A percentile compares a stretch with the other conserved stretches of the same genome.
Conservation (phyloP, 805 yeast species). For the Sungouiella thailandica region DNA sequence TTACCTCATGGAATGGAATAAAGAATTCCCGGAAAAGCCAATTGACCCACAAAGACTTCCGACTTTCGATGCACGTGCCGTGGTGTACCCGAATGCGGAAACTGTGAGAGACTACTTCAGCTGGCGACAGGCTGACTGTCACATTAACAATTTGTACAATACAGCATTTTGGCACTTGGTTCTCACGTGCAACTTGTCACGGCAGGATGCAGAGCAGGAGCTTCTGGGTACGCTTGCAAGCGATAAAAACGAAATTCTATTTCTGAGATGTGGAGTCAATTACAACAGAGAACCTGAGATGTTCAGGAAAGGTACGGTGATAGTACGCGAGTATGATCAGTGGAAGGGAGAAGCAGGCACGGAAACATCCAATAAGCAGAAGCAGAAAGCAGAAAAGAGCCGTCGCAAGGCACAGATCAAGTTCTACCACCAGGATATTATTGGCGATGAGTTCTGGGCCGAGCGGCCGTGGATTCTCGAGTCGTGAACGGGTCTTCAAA, state of each 20-base stretch:
- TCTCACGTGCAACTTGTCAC: slow-evolving; percentile 57
- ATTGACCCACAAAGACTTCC: slow-evolving; percentile 59
- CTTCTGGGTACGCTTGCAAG: slow-evolving; percentile 73
- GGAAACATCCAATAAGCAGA: slow-evolving; percentile 38
- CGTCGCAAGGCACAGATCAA: slow-evolving; percentile 43
- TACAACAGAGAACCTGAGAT: slow-evolving; percentile 89
- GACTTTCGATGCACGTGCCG: slow-evolving; percentile 87
- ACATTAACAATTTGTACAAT: slow-evolving; percentile 89
- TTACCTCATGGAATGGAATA: slow-evolving; percentile 66
- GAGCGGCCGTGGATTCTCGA: slow-evolving; percentile 31
- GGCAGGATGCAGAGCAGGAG: slow-evolving; percentile 75
- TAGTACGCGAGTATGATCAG: slow-evolving; percentile 44
- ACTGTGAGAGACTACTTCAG: slow-evolving; percentile 74
- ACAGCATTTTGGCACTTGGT: slow-evolving; percentile 91
- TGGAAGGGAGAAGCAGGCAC: slow-evolving; percentile 12
- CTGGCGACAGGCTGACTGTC: slow-evolving; percentile 97
- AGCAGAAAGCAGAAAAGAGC: slow-evolving; percentile 44
- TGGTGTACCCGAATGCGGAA: slow-evolving; percentile 64
- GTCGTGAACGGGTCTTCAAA: background rate
- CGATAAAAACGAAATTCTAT: slow-evolving; percentile 87
- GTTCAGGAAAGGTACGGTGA: slow-evolving; percentile 75
- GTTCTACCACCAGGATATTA: slow-evolving; percentile 54
- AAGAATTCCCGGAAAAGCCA: slow-evolving; percentile 47
- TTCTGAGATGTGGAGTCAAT: slow-evolving; percentile 71
- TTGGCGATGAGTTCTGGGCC: slow-evolving; percentile 61